Evolutionary conservation across 495 filamentous ascomycete species (phyloP), one percentile per base, ranked within the genome.

Genomic region (Aspergillus homomorphus): DNA sequence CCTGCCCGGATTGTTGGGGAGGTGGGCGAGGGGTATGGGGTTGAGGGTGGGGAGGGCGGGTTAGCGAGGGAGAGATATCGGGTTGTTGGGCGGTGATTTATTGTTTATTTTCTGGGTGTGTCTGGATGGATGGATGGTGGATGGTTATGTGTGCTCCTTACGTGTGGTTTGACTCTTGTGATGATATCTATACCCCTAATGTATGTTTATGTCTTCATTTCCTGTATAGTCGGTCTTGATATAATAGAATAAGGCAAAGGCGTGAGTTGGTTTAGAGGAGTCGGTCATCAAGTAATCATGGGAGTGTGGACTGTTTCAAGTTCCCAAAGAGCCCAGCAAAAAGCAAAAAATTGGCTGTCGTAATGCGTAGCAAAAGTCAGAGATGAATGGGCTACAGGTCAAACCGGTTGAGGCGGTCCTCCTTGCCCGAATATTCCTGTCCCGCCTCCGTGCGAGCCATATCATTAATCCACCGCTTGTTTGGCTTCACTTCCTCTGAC

Each of bases 1-100:
- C 91, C 92, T 3, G 92, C 86, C 4, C 76, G 89, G 49, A 88
- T 96, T 57, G 83, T 96, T 7, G 92, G 89, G 16, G 91, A 96
- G 72, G 80, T 95, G 1, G 88, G 88, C 1, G 92, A 96, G 67
- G 92, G 91, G 3, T 86, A 83, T 77, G 84, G 82, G 15, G 79
- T 81, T 64, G 76, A 79, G 62, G 78, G 72, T 59, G 75, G 73
- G 0, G 78, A 74, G 63, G 76, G 71, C 53, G 74, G 71, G 53
- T 60, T 79, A 74, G 77, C 70, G 56, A 70, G 77, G 66, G 74
- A 79, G 73, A 72, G 74, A 50, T 79, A 79, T 69, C 61, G 73
- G 43, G 28, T 76, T 51, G 75, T 79, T 61, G 75, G 75, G 48
- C 63, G 66, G 56, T 73, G 57, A 69, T 41, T 42, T 18, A n/a